These are phyloP conservation scores for Rhodotorula sp. DNA, from an alignment of 1,284 basidiomycete species.

Conservation along the genomic window DNA sequence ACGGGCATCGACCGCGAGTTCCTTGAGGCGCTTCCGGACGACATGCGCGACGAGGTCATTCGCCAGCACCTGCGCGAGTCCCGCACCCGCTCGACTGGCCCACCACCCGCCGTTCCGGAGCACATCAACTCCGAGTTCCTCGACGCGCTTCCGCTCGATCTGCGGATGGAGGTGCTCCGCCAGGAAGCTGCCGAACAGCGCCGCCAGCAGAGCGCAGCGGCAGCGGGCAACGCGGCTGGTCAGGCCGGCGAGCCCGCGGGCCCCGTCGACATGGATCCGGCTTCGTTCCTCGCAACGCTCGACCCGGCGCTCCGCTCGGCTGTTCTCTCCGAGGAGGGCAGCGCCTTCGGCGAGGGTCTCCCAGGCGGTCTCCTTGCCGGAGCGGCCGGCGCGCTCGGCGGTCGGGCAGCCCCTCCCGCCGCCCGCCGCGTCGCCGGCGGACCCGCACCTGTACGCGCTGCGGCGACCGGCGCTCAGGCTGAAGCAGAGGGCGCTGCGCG, in stretches of 20 bases:
- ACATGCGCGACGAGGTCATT: conserved; percentile 97
- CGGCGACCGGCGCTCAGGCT: background rate
- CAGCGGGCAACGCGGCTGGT: conserved; percentile 15
- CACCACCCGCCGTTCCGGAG: conserved; percentile 67
- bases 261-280: conserved; percentile 72
- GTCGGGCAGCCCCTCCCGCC: background rate
- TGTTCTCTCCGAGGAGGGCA: conserved; percentile 76
- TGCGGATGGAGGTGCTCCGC: conserved; percentile 94
- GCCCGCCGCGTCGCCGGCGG: background rate
- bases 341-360: background rate
- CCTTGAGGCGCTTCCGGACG: conserved; percentile 94
- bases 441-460: background rate
- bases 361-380: background rate
- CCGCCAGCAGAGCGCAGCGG: conserved; percentile 46
- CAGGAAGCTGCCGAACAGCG: conserved; percentile 82
- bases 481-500: background rate
- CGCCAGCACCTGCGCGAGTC: conserved; percentile 92
- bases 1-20: conserved; percentile 98
- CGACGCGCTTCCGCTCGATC: conserved; percentile 91
- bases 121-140: conserved; percentile 94
- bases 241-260: conserved; percentile 24
- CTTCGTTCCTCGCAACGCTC: conserved; percentile 82
- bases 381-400: background rate
- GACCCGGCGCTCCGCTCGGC: conserved; percentile 79
- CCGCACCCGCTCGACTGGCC: conserved; percentile 55